Base-by-base conservation (phyloP, 257 asterid genomes). In the Ballota nigra region DNA sequence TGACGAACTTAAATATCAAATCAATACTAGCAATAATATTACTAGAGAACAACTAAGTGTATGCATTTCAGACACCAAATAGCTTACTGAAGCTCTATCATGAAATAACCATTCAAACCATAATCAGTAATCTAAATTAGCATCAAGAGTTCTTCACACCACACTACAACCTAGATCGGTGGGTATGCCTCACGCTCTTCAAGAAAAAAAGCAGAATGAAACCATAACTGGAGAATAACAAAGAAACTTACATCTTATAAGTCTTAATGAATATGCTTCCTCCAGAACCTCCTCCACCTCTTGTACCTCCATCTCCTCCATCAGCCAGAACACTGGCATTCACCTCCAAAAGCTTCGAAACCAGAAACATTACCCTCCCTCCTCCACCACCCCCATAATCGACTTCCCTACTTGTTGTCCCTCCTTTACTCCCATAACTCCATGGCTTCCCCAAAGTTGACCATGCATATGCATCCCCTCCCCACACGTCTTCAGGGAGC, bases 331-430 rank as follows among this genome's bases (percentile, higher is more conserved):
- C 75, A 78, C 79, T 84, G 68, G 97, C 98, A 78, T 92, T 90
- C 85, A 95, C 88, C 77, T 95, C 98, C 80, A 95, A 78, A 72
- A 87, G 72, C 71, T 9, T 76, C 0, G 63, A 55, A 45, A 90
- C 86, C 45, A 80, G 9, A 72, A 92, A 22, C 83, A 73, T 77
- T 28, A 95, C 79, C 83, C 87, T 86, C 74, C 99, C 99, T 45
- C 99, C 99, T 45, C 99, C 99, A 26, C 99, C 99, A 45, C 97
- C 99, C n/a, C 99, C 99, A 63, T 89, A 89, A 72, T 95, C 97
- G 63, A 81, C 70, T 56, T 88, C 95, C 78, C 22, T 83, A 77
- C 90, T 92, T 1, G 94, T 84, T 0, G 97, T 92, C 76, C 96
- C 98, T 43, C 99, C 99, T 74, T 70, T 89, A 77, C 99, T 95